phyloP scores from a whole-genome alignment of 192 early-diverging fungal species.

The Ambispora gerdemannii region DNA sequence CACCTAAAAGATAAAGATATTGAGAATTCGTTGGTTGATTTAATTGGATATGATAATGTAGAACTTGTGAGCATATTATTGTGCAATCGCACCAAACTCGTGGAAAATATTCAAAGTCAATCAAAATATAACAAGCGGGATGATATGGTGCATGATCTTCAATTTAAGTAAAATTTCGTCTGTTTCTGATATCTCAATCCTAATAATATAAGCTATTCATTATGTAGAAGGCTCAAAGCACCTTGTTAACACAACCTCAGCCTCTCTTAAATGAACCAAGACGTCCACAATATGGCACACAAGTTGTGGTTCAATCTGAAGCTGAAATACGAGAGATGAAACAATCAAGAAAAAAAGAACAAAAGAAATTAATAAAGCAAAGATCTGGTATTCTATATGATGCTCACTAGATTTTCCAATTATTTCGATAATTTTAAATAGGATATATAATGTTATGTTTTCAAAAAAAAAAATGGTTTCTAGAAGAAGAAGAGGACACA shows the following conservation, averaged over 20 bases:
- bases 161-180: not conserved
- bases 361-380: constrained; percentile 42
- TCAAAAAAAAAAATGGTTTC: not conserved
- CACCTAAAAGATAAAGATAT: constrained; percentile 56
- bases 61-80: constrained; percentile 64
- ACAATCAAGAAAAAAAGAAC: constrained; percentile 62
- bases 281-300: constrained; percentile 55
- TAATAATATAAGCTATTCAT: constrained; percentile 29
- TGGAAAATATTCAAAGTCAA: constrained; percentile 59
- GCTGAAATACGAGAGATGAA: constrained; percentile 59
- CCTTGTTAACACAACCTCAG: too few species aligned
- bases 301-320: constrained; percentile 63
- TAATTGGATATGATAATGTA: constrained; percentile 70
- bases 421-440: not conserved
- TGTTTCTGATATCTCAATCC: constrained; percentile 28
- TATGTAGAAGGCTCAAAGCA: constrained; percentile 16
- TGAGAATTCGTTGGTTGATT: constrained; percentile 63
- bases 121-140: not conserved
- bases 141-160: not conserved
- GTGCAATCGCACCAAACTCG: constrained; percentile 53
- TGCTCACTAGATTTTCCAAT: not conserved
- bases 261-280: not conserved
- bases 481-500: constrained; percentile 48
- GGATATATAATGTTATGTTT: not conserved
- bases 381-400: not conserved